Conservation (phyloP, 169 alveolate species). For the Plasmodium vivax region DNA sequence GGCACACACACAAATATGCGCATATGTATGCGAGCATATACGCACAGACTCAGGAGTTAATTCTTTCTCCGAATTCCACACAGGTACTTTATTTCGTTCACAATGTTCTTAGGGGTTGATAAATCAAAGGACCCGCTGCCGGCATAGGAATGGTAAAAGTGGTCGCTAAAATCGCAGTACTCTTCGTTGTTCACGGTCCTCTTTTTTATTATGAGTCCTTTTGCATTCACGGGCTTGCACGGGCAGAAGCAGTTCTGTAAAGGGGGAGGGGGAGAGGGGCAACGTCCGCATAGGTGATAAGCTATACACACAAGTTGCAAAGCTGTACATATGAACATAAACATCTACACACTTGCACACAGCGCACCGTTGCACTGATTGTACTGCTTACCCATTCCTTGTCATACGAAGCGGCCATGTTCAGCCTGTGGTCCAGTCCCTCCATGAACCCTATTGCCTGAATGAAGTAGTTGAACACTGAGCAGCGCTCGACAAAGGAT, state of each 20-base stretch:
- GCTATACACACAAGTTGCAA: not conserved
- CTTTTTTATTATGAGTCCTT: slow-evolving; percentile 20
- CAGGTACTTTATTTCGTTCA: slow-evolving; percentile 1
- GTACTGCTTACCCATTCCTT: slow-evolving; percentile 50
- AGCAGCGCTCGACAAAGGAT: slow-evolving; percentile 19
- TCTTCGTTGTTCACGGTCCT: slow-evolving; percentile 17
- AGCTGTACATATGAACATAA: not conserved
- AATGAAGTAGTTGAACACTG: slow-evolving; percentile 6
- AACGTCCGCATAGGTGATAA: not conserved
- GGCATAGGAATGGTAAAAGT: slow-evolving; percentile 67
- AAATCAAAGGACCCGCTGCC: slow-evolving; percentile 42
- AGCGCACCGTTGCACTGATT: not conserved
- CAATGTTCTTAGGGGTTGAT: slow-evolving; percentile 18
- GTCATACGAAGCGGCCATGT: slow-evolving; percentile 28
- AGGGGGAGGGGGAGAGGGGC: not conserved
- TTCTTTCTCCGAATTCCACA: slow-evolving; percentile 11
- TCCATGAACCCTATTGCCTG: slow-evolving; percentile 19
- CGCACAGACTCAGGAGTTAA: not conserved
- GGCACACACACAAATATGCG: not conserved
- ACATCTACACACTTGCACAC: not conserved
- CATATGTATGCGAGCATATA: not conserved
- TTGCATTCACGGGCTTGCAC: slow-evolving; percentile 50
- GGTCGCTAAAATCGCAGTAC: slow-evolving; percentile 44
- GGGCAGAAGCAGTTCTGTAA: slow-evolving; percentile 34
- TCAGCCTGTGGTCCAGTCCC: slow-evolving; percentile 29